Evolutionary conservation across 345 rosid genomes (phyloP).

Genomic region (Eucalyptus polyanthemos): DNA sequence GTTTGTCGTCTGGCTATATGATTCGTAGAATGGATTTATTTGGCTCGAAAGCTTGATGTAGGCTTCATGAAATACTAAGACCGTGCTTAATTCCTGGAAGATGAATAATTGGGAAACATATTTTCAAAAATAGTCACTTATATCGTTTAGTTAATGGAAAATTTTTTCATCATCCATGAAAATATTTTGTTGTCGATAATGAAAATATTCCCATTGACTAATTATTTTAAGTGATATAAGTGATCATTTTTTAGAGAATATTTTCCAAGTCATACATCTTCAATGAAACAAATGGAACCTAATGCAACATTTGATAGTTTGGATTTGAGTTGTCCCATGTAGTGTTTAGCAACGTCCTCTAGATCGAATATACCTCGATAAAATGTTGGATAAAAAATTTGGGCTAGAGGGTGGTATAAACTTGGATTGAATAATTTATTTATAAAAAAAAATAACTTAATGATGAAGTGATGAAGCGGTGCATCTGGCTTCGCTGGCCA

Average conservation of each 20-base stretch:
- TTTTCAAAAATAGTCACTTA: too few species aligned
- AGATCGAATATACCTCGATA: rapidly evolving
- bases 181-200: too few species aligned
- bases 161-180: too few species aligned
- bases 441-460: background rate
- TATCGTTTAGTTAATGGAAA: too few species aligned
- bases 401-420: background rate
- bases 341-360: background rate
- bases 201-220: too few species aligned
- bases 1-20: too few species aligned
- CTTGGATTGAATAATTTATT: background rate
- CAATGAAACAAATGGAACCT: too few species aligned
- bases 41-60: background rate
- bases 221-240: too few species aligned
- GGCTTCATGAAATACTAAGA: background rate
- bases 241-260: too few species aligned
- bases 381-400: background rate
- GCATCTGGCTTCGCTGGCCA: rapidly evolving
- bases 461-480: background rate
- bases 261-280: rapidly evolving
- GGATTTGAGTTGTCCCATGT: background rate
- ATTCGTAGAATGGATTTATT: background rate
- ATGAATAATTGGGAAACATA: too few species aligned
- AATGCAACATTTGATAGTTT: background rate
- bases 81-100: too few species aligned